These are phyloP conservation scores for Tremella yokohamensis DNA, from an alignment of 768 basidiomycete genomes.

Conservation along the genomic window DNA sequence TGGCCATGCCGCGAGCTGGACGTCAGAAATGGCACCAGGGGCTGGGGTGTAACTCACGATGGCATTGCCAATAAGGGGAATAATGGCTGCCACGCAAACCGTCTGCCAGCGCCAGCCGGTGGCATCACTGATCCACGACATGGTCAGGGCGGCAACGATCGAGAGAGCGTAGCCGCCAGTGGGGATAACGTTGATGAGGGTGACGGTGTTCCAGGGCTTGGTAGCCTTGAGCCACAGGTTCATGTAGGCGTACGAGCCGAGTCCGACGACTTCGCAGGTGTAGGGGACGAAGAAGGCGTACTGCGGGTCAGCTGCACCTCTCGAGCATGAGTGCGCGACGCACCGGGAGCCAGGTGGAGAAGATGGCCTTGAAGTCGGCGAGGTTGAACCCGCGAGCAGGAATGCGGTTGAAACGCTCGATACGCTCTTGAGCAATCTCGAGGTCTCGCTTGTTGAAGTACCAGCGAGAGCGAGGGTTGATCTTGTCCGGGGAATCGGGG, in stretches of 20 bases:
- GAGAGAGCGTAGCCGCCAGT: conserved; percentile 30
- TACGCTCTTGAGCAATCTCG: conserved; percentile 19
- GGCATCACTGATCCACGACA: conserved; percentile 27
- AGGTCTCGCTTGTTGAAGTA: conserved; percentile 24
- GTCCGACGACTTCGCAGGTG: conserved; percentile 19
- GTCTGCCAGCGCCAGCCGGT: conserved; percentile 24
- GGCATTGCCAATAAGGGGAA: conserved; percentile 27
- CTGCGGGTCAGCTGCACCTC: background rate
- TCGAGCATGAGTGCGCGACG: background rate
- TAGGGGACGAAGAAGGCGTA: conserved; percentile 27
- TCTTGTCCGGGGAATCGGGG: conserved; percentile 19
- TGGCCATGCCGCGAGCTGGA: background rate
- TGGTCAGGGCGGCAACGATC: conserved; percentile 19
- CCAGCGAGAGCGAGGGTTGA: conserved; percentile 16
- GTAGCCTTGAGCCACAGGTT: conserved; percentile 27
- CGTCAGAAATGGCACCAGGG: background rate
- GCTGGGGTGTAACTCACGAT: conserved; percentile 14
- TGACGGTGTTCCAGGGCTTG: conserved; percentile 15
- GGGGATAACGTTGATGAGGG: conserved; percentile 29
- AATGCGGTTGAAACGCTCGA: background rate
- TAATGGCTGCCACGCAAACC: conserved; percentile 17
- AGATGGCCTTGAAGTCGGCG: conserved; percentile 23
- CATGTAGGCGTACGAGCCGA: conserved; percentile 28
- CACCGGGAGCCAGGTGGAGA: conserved; percentile 22
- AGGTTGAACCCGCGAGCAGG: conserved; percentile 21